Percentiles rank a stretch among this genome's conserved stretches.
Evolutionary conservation across 257 asterid species (phyloP).

Genomic region (Solanum chmielewskii): DNA sequence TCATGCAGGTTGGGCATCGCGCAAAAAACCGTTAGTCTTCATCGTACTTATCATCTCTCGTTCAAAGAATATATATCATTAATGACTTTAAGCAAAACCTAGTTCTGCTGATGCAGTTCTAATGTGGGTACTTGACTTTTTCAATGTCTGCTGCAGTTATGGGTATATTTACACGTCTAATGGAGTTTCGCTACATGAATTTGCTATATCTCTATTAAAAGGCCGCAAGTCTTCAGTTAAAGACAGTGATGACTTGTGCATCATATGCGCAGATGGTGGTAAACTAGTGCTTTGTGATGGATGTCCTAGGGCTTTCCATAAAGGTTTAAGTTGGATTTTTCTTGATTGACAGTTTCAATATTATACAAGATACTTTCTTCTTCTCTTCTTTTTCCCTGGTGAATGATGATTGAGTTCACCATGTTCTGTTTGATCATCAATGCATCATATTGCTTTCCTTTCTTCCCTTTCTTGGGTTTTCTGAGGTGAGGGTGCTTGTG

Average conservation of each 20-base stretch:
- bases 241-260: constrained; percentile 90
- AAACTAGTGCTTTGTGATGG: constrained; percentile 97
- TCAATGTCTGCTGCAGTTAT: constrained; percentile 52
- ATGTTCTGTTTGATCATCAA: background rate
- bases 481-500: background rate
- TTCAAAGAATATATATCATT: constrained; percentile 6
- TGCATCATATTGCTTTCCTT: background rate
- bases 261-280: constrained; percentile 98
- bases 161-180: constrained; percentile 90
- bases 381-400: background rate
- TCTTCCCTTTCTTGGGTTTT: background rate
- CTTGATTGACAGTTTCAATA: background rate
- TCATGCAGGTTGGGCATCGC: constrained; percentile 99
- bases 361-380: background rate
- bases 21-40: constrained; percentile 81
- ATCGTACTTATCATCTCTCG: background rate
- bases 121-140: constrained; percentile 5
- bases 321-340: constrained; percentile 44
- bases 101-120: background rate
- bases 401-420: background rate
- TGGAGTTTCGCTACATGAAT: constrained; percentile 97
- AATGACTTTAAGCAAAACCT: background rate
- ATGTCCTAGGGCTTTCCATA: constrained; percentile 98
- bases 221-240: constrained; percentile 62
- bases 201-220: constrained; percentile 67